Base-by-base conservation (phyloP, 352 stramenopile species). In the Phytopythium montanum region DNA sequence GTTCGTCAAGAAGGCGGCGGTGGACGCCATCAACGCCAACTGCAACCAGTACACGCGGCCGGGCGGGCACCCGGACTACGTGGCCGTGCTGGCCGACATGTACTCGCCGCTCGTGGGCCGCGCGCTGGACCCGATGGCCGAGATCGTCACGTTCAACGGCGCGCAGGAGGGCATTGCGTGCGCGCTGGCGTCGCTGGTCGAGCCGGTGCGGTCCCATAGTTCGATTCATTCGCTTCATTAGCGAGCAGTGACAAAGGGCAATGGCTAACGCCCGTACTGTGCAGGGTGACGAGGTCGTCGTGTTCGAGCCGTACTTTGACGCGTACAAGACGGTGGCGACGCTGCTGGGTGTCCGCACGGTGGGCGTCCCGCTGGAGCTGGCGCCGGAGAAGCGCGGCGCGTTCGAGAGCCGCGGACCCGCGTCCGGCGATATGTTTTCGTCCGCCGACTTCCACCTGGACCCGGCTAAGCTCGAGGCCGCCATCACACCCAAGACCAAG, bases 21-120 rank as follows among this genome's bases (percentile, higher is more conserved):
- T 95, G 34, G 79, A 92, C 49, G 89, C 87, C 45, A 94, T 96
- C 59, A 69, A 66, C 5, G 68, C 41, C 41, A 76, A 92, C 56
- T 65, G 91, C 62, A 97, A 97, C 66, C 89, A 97, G 72, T 97
- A 97, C 79, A 96, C 89, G 56, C 72, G 89, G 23, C 85, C 88
- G 2, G 88, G 82, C n/a, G 89, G 89, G 31, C 81, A 96, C 55
- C 65, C 75, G 2, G 72, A 80, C 53, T 91, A 94, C 54, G 89
- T 96, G 19, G 69, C 86, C 34, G 80, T 86, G 39, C 73, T 97
- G 21, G 84, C 81, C 0, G 75, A 92, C 12, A 71, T 94, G 66
- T 97, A 97, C 68, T 81, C 82, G 48, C 70, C 74, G 18, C 64
- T 94, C 10, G 58, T 96, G 19, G 36, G 70, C 25, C 80, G 86